These are phyloP conservation scores for Trichoderma guizhouense DNA, from an alignment of 2,329 filamentous ascomycete species.

Conservation along the genomic window DNA sequence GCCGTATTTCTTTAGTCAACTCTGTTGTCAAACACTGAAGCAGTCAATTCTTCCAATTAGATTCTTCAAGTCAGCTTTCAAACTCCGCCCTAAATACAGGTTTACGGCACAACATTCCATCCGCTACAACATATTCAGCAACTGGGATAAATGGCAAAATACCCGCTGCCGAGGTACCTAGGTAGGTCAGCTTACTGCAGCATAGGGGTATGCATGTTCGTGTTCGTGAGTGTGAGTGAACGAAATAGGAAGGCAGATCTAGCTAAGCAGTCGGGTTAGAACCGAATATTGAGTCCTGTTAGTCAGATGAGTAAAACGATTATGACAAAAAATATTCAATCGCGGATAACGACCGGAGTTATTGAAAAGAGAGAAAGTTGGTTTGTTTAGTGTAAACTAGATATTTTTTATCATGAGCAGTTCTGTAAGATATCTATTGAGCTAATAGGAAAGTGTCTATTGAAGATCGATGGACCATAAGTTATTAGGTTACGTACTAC, in stretches of 20 bases:
- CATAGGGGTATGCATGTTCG: neutral
- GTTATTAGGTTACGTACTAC: neutral
- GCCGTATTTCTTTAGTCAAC: neutral
- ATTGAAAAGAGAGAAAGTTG: neutral
- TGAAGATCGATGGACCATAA: neutral
- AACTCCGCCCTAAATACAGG: neutral
- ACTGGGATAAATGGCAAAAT: neutral
- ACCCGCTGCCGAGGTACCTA: neutral
- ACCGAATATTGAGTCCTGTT: neutral
- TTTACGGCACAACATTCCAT: neutral
- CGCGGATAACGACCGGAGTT: neutral
- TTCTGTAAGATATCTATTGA: neutral
- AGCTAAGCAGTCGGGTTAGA: neutral
- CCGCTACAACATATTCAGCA: neutral
- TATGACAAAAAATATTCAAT: neutral
- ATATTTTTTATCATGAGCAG: neutral
- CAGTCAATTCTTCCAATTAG: neutral
- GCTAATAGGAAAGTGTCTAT: neutral
- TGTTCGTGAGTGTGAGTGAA: neutral
- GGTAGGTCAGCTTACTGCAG: conserved; percentile 6
- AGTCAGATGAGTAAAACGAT: neutral
- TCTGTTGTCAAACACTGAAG: neutral
- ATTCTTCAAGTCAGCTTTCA: neutral
- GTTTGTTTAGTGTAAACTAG: neutral
- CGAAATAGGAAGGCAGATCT: neutral